Percentiles rank a stretch among this genome's conserved stretches.
phyloP scores from a whole-genome alignment of 140 eudicot genomes.

The Artemisia princeps region DNA sequence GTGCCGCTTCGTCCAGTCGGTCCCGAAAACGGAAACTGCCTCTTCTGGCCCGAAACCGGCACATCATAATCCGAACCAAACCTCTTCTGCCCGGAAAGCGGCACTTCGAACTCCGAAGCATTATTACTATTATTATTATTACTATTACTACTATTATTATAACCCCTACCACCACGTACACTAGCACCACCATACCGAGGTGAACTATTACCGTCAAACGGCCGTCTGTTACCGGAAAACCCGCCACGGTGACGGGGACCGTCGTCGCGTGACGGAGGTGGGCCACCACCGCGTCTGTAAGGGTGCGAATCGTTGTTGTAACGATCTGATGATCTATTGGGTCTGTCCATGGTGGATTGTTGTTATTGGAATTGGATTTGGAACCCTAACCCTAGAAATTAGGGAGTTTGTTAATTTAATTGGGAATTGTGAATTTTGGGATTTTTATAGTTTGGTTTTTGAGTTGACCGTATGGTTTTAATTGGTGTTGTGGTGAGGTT shows the following conservation, averaged over 20 bases:
- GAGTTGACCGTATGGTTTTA: too few species aligned
- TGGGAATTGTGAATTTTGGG: constrained; percentile 15
- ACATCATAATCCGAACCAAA: constrained; percentile 48
- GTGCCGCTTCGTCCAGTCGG: constrained; percentile 28
- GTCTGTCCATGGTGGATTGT: constrained; percentile 48
- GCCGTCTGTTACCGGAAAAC: constrained; percentile 35
- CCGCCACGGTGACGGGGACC: constrained; percentile 39
- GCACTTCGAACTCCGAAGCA: constrained; percentile 37
- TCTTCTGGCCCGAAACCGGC: constrained; percentile 66
- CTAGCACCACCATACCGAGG: constrained; percentile 51
- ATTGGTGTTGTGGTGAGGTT: too few species aligned
- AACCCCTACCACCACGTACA: constrained; percentile 23
- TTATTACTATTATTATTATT: not conserved
- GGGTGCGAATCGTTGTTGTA: constrained; percentile 40
- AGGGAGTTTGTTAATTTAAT: constrained; percentile 10
- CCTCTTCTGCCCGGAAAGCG: constrained; percentile 70
- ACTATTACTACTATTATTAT: constrained; percentile 14
- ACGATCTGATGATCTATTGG: constrained; percentile 21
- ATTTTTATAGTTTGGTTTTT: too few species aligned
- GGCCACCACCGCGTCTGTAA: constrained; percentile 28
- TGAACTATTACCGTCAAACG: constrained; percentile 43
- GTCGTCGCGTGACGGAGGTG: constrained; percentile 33
- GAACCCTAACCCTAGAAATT: constrained; percentile 35
- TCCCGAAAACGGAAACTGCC: constrained; percentile 59
- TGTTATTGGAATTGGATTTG: not conserved